Evolutionary conservation across 805 yeast genomes (phyloP).

Genomic region (Wickerhamomyces chambardii): DNA sequence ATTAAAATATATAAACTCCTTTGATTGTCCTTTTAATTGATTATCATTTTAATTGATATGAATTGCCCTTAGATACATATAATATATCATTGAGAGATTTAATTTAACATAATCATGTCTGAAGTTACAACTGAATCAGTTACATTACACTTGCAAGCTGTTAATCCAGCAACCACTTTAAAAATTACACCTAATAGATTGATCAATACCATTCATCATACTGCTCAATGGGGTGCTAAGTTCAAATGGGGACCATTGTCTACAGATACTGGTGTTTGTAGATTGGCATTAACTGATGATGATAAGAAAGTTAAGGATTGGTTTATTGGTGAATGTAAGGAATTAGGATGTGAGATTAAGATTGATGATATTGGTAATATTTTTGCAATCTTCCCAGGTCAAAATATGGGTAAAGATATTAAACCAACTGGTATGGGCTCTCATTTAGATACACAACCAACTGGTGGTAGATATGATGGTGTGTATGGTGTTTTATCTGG

Average conservation of each 20-base stretch:
- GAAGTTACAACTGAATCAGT: neutral
- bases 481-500: constrained; percentile 62
- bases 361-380: constrained; percentile 64
- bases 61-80: neutral
- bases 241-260: constrained; percentile 44
- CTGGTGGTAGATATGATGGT: constrained; percentile 74
- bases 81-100: neutral
- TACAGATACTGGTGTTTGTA: constrained; percentile 60
- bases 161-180: constrained; percentile 15
- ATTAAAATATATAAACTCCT: too few relatives aligned
- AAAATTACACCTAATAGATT: constrained; percentile 31
- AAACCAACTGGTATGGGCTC: constrained; percentile 64
- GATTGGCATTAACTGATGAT: constrained; percentile 52
- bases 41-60: too few relatives aligned
- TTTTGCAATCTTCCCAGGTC: constrained; percentile 57
- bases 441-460: constrained; percentile 71
- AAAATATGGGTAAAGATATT: constrained; percentile 19
- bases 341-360: constrained; percentile 47
- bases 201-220: constrained; percentile 50
- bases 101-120: neutral
- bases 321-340: constrained; percentile 43
- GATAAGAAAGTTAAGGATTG: constrained; percentile 61
- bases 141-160: neutral
- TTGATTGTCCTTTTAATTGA: too few relatives aligned
- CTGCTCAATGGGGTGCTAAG: constrained; percentile 57